phyloP scores from a whole-genome alignment of 768 basidiomycete genomes.

The Megacollybia marginata region DNA sequence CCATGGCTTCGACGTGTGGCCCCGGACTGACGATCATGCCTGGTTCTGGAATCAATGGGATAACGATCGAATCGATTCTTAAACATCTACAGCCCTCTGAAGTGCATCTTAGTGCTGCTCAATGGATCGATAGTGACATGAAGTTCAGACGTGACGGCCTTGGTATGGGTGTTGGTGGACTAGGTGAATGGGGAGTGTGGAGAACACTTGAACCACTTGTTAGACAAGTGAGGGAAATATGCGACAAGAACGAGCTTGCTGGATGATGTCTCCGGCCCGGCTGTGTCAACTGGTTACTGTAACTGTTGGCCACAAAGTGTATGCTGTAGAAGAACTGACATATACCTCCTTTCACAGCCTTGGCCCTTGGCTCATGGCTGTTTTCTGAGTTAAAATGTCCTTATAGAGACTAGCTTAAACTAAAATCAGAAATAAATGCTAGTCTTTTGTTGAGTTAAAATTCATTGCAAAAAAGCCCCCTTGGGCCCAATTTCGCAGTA shows the following conservation, averaged over 20 bases:
- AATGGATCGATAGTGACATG: constrained; percentile 53
- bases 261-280: neutral
- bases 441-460: too few species aligned
- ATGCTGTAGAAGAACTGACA: too few species aligned
- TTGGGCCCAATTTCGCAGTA: too few species aligned
- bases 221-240: constrained; percentile 39
- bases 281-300: too few species aligned
- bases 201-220: constrained; percentile 35
- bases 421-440: too few species aligned
- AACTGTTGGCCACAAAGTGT: too few species aligned
- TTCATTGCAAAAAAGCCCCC: too few species aligned
- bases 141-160: constrained; percentile 44
- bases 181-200: constrained; percentile 66
- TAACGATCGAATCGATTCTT: constrained; percentile 44
- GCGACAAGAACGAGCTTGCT: constrained; percentile 20
- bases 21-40: constrained; percentile 47
- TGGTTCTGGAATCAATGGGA: constrained; percentile 66
- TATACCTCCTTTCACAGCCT: too few species aligned
- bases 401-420: too few species aligned
- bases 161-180: constrained; percentile 57
- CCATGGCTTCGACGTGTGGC: constrained; percentile 10
- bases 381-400: too few species aligned
- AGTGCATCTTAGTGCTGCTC: constrained; percentile 70
- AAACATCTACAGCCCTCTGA: constrained; percentile 48
- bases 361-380: too few species aligned